Percentiles rank a stretch among this genome's conserved stretches.
Evolutionary conservation across 495 filamentous ascomycete species (phyloP).

Genomic region (Coniosporium apollinis): DNA sequence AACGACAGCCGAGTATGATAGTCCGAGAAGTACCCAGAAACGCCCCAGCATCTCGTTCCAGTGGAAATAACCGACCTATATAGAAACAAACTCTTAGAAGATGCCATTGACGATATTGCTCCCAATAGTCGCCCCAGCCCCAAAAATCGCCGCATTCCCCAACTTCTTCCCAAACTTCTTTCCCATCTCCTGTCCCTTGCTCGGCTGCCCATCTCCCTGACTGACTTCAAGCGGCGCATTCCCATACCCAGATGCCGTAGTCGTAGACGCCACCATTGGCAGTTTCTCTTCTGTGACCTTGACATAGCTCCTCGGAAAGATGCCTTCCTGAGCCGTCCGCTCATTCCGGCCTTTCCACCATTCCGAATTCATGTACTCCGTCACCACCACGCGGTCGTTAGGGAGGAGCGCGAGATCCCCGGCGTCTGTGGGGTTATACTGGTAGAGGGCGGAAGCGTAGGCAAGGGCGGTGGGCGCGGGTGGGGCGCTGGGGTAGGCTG

Average conservation of each 20-base stretch:
- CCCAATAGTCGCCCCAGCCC: slow-evolving; percentile 70
- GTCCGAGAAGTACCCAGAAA: too few species aligned
- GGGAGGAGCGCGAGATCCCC: slow-evolving; percentile 63
- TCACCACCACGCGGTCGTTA: slow-evolving; percentile 60
- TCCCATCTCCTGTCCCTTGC: slow-evolving; percentile 37
- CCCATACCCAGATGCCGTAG: slow-evolving; percentile 29
- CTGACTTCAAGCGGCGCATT: slow-evolving; percentile 26
- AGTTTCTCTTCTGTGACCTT: slow-evolving; percentile 28
- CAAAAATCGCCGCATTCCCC: slow-evolving; percentile 41
- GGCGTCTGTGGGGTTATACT: slow-evolving; percentile 58
- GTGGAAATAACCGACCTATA: too few species aligned
- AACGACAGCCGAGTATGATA: too few species aligned
- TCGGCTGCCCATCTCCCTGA: slow-evolving; percentile 19
- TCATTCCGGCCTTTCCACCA: slow-evolving; percentile 87
- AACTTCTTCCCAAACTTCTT: slow-evolving; percentile 71
- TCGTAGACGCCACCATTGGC: slow-evolving; percentile 8
- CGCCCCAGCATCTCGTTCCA: too few species aligned
- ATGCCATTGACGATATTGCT: slow-evolving; percentile 85
- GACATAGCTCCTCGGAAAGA: slow-evolving; percentile 87
- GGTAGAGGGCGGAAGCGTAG: slow-evolving; percentile 66
- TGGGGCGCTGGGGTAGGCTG: slow-evolving; percentile 14
- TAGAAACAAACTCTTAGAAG: slow-evolving; percentile 36
- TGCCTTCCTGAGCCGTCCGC: slow-evolving; percentile 66
- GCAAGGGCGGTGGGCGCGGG: slow-evolving; percentile 39
- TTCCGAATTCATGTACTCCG: slow-evolving; percentile 85